Base-by-base conservation (phyloP, 129 eudicot genomes). In the Kitagawia praeruptora region DNA sequence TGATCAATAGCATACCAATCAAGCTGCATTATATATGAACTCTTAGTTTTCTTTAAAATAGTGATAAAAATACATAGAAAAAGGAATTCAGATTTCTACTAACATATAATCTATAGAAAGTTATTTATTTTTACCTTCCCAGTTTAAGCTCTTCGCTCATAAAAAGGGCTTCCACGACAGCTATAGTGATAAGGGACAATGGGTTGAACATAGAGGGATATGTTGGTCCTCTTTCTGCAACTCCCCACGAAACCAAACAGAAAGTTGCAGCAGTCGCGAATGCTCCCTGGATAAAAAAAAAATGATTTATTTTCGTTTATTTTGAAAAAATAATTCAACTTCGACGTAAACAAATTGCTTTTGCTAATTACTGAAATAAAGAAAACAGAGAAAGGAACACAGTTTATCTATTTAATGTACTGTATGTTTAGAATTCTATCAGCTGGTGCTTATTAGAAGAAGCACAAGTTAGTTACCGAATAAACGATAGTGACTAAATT, bases 201-300 rank as follows among this genome's bases (percentile, higher is more conserved):
- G 92, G 92, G 53, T 84, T 89, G 83, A 86, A 86, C 92, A 89
- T 89, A 10, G 92, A 80, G 4, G 90, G 88, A 53, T 84, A 89
- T 4, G 92, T 89, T 0, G 90, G 90, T 64, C 88, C 92, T 66
- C 83, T 70, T 66, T 82, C 44, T 39, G 90, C 75, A 6, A 89
- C 54, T 45, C 84, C 88, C 88, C 87, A 86, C 21, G 88, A 83
- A 0, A 86, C 69, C 70, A 89, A 28, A 80, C 81, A 80, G 72
- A 82, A 89, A 16, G 85, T 69, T 38, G 77, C 87, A 25, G 82
- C 88, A 15, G 93, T 80, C 0, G 90, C 87, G 37, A 89, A 53
- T 54, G 83, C 79, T 9, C 88, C 92, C 92, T 86, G 78, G 45
- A 73, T 61, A n/a, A 23, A 31, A 61, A 49, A 16, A 14, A 48